Evolutionary conservation across 75 land plant species (phyloP), one percentile per base, ranked within the genome.

Genomic region (Selaginella tamariscina): DNA sequence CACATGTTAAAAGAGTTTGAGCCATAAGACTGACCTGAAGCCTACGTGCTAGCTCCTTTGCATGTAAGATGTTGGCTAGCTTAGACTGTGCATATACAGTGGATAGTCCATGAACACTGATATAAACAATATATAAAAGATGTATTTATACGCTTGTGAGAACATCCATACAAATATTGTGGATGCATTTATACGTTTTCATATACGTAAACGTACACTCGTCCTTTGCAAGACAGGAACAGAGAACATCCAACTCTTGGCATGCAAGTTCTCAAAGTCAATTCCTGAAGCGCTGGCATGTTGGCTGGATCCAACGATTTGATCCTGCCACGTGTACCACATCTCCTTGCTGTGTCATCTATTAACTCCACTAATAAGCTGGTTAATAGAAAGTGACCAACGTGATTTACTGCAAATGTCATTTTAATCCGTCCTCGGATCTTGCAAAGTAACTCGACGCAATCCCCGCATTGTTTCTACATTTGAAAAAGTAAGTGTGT

Each of bases 391-490:
- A 39, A 39, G 15, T 77, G 80, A 84, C 90, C 90, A 33, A 87
- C 68, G 66, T 87, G 85, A 66, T 87, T 87, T 55, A 84, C 82
- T 0, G 85, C 91, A 73, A 83, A 84, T 49, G 78, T 80, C 83
- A 87, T 75, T 76, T 87, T 86, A 80, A 70, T 33, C 83, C 85
- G 68, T 87, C 85, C 28, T 80, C 83, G 0, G 85, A 80, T 31
- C 72, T 67, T 76, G 80, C 76, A 65, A 82, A 73, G 32, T 76
- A 74, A 2, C 63, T 56, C 22, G 79, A 82, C 32, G 57, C 79
- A 21, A 73, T 75, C 0, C 91, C 91, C 11, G 91, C 91, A 77
- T 87, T 87, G 66, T 87, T 87, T 78, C 91, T 87, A 79, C 67
- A 30, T 27, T 32, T 24, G 2, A 21, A 2, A 5, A 24, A 59